Evolutionary conservation across 2,329 filamentous ascomycete genomes (phyloP).

Genomic region (Aspergillus viridinutans): DNA sequence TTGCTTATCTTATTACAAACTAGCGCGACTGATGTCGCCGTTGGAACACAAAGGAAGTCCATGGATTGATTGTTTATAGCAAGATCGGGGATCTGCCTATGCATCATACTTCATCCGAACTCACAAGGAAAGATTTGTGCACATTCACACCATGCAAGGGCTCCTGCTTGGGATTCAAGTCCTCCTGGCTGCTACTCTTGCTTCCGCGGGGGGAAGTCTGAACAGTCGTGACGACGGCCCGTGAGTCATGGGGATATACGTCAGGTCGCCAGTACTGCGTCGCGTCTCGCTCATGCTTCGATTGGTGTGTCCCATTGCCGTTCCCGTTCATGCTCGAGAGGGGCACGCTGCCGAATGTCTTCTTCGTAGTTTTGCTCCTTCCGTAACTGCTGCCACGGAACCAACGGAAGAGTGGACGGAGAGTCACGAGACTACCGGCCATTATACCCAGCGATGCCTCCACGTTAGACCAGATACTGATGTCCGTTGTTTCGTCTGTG

Average conservation of each 20-base stretch:
- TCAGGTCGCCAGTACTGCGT: conserved; percentile 31
- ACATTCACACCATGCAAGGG: conserved; percentile 29
- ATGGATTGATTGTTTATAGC: neutral
- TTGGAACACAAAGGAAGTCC: neutral
- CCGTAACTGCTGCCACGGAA: conserved; percentile 27
- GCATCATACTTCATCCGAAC: conserved; percentile 19
- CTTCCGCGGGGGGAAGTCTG: conserved; percentile 22
- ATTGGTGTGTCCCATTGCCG: conserved; percentile 11
- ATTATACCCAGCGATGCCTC: conserved; percentile 40
- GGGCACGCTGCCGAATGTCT: conserved; percentile 24
- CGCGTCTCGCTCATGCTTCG: conserved; percentile 11
- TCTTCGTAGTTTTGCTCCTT: conserved; percentile 20
- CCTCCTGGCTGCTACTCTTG: conserved; percentile 30
- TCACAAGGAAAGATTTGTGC: conserved; percentile 32
- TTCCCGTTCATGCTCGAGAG: conserved; percentile 27
- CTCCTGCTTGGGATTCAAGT: conserved; percentile 25
- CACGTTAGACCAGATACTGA: conserved; percentile 41
- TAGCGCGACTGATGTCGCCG: neutral
- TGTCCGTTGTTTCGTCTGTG: conserved; percentile 30
- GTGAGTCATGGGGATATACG: conserved; percentile 22
- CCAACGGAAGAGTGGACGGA: conserved; percentile 47
- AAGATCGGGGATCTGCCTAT: neutral
- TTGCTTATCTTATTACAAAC: neutral
- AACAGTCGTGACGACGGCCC: conserved; percentile 25
- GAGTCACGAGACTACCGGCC: conserved; percentile 47